Conservation (phyloP, 2,329 filamentous ascomycete genomes). For the Botryosphaeria dothidea region DNA sequence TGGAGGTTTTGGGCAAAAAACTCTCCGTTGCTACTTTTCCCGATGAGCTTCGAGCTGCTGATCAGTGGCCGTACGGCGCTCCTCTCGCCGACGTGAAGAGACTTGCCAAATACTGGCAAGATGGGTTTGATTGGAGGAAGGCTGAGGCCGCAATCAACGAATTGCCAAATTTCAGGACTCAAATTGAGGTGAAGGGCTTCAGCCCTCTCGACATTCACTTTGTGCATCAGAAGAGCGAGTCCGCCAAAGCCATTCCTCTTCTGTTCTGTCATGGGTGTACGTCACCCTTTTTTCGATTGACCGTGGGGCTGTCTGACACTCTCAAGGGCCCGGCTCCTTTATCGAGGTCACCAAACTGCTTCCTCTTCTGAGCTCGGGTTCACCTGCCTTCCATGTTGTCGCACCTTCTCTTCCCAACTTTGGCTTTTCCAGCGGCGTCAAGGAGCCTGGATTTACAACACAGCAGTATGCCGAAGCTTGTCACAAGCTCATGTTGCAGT, state of each 20-base stretch:
- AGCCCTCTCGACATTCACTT: constrained; percentile 64
- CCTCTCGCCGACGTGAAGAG: constrained; percentile 62
- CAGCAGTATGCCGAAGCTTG: constrained; percentile 64
- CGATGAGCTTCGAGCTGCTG: constrained; percentile 49
- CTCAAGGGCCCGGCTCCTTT: constrained; percentile 66
- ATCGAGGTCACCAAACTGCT: constrained; percentile 67
- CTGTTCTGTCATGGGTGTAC: constrained; percentile 67
- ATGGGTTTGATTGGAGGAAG: constrained; percentile 61
- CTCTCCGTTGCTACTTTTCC: constrained; percentile 57
- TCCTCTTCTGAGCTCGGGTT: constrained; percentile 41
- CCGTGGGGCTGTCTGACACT: neutral
- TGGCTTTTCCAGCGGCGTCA: constrained; percentile 53
- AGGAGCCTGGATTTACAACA: constrained; percentile 58
- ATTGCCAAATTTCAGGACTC: constrained; percentile 60
- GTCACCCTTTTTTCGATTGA: neutral
- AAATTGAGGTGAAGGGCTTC: constrained; percentile 59
- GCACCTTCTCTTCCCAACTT: constrained; percentile 59
- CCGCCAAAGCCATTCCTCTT: constrained; percentile 60
- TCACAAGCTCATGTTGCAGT: constrained; percentile 67
- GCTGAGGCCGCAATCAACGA: constrained; percentile 61
- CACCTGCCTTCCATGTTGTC: constrained; percentile 55
- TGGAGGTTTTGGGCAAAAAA: constrained; percentile 58
- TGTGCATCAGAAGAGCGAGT: constrained; percentile 57
- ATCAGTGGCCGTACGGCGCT: constrained; percentile 60
- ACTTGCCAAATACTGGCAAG: constrained; percentile 59